Conservation (phyloP, 1,284 basidiomycete genomes). For the Austroboletus novae-zelandiae region DNA sequence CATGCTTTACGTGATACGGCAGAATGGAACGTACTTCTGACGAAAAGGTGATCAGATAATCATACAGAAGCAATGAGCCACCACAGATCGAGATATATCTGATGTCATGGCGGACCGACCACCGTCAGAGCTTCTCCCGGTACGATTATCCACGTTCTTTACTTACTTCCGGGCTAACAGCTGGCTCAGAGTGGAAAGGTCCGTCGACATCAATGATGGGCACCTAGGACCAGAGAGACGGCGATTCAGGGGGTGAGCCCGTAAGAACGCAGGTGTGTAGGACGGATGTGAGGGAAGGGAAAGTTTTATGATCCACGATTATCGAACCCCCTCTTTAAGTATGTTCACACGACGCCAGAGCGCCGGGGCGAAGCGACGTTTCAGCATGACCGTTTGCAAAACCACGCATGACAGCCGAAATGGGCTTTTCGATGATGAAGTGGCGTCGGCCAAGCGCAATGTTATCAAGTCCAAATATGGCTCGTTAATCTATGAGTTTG, state of each 20-base stretch:
- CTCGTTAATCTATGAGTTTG: neutral
- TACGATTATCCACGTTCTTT: neutral
- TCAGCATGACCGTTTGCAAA: neutral
- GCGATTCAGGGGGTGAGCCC: neutral
- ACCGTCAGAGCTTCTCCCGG: neutral
- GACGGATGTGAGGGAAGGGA: neutral
- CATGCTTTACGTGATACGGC: neutral
- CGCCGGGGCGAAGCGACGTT: neutral
- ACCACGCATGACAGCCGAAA: neutral
- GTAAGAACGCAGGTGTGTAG: neutral
- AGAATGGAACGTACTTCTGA: slow-evolving; percentile 4
- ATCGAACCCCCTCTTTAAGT: neutral
- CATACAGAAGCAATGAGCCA: slow-evolving; percentile 1
- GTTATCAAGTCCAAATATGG: neutral
- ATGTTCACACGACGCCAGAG: neutral
- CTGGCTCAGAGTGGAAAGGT: neutral
- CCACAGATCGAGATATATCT: neutral
- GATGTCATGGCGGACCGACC: no score
- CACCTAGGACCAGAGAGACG: neutral
- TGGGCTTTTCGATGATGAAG: neutral
- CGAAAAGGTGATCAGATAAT: slow-evolving; percentile 11
- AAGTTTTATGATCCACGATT: neutral
- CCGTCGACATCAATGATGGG: neutral
- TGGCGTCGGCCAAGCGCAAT: neutral
- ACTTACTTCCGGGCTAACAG: neutral